Percentiles rank a stretch among this genome's conserved stretches.
These are phyloP conservation scores for Ambrosia trifida DNA, from an alignment of 129 eudicot species.

Conservation along the genomic window DNA sequence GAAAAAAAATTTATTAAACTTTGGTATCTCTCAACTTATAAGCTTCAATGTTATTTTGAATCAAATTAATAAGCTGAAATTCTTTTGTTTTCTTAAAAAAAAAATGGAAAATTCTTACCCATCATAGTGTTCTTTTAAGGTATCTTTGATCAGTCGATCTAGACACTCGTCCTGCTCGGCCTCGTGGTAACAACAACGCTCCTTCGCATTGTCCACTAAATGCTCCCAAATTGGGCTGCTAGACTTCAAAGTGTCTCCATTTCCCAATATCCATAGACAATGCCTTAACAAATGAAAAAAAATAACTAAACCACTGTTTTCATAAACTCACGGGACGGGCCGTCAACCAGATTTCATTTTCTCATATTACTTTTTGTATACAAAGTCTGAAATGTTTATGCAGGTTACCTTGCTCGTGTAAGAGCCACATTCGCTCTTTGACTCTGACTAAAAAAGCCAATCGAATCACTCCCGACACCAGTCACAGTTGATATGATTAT, in stretches of 20 bases:
- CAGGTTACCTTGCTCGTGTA: slow-evolving; percentile 72
- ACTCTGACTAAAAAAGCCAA: slow-evolving; percentile 53
- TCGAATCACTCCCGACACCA: slow-evolving; percentile 37
- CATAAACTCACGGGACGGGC: too few species aligned
- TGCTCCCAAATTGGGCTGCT: slow-evolving; percentile 56
- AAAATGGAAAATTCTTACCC: slow-evolving; percentile 7
- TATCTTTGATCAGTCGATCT: slow-evolving; percentile 19
- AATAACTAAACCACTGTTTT: not conserved
- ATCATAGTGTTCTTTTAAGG: slow-evolving; percentile 23
- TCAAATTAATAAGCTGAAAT: not conserved
- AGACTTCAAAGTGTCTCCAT: slow-evolving; percentile 44
- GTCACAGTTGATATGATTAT: slow-evolving; percentile 77
- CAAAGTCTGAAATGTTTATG: not conserved
- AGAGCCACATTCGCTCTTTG: slow-evolving; percentile 82
- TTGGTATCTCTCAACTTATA: not conserved
- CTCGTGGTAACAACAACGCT: slow-evolving; percentile 39
- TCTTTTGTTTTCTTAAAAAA: not conserved
- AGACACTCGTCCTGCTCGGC: slow-evolving; percentile 45
- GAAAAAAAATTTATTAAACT: not conserved
- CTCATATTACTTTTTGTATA: too few species aligned
- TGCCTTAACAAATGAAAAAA: slow-evolving; percentile 32
- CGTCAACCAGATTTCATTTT: too few species aligned
- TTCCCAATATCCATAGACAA: slow-evolving; percentile 76
- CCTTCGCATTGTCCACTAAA: slow-evolving; percentile 36
- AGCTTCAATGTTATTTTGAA: not conserved